A percentile compares a stretch with the other conserved stretches of the same genome.
Conservation (phyloP, 116 monocot genomes). For the Thalassia testudinum region DNA sequence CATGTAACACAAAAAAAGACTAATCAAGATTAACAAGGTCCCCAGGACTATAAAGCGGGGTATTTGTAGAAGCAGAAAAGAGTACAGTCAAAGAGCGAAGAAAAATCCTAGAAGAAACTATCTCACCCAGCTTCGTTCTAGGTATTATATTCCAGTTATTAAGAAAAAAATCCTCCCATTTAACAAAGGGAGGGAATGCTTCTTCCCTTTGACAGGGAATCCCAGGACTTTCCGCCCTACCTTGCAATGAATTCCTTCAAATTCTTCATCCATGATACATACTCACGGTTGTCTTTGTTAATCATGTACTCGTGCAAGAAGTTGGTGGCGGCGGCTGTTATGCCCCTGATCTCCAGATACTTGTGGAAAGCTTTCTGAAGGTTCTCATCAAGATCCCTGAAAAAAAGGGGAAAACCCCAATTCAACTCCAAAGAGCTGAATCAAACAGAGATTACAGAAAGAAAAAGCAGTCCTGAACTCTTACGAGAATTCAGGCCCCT, state of each 20-base stretch:
- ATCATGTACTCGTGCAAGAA: constrained; percentile 97
- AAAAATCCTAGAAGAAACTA: no score
- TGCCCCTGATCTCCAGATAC: constrained; percentile 78
- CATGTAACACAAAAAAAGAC: no score
- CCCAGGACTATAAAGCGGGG: no score
- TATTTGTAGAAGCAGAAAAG: no score
- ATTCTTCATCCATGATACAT: constrained; percentile 63
- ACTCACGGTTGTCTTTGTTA: constrained; percentile 92
- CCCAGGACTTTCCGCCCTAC: not conserved
- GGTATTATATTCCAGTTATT: no score
- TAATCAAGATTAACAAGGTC: no score
- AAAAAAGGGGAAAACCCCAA: not conserved
- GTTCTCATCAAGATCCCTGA: constrained; percentile 74
- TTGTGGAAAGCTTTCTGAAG: constrained; percentile 87
- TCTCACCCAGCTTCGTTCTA: no score
- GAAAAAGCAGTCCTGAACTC: not conserved
- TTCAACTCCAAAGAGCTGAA: not conserved
- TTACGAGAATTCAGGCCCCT: constrained; percentile 96
- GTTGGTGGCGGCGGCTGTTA: constrained; percentile 58
- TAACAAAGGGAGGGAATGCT: no score
- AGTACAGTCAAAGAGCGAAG: no score
- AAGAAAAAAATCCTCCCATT: no score
- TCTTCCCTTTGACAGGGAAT: no score
- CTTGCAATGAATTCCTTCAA: constrained; percentile 56
- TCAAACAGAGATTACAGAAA: not conserved